A percentile compares a stretch with the other conserved stretches of the same genome.
These are phyloP conservation scores for Viola pubescens DNA, from an alignment of 441 rosid species.

Conservation along the genomic window DNA sequence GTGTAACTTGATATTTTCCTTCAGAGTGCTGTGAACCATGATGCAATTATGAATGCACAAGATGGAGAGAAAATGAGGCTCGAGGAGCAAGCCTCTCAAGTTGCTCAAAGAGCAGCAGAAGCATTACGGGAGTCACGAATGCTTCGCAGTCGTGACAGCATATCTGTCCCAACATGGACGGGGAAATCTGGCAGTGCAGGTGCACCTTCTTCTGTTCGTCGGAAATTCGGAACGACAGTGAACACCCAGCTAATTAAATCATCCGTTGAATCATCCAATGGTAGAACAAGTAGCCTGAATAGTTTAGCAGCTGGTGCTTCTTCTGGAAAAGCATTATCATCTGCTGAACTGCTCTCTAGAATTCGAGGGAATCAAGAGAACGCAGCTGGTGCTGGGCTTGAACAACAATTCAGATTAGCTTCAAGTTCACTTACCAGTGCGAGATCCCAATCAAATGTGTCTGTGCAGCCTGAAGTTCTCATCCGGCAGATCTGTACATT, in stretches of 20 bases:
- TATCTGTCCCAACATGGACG: conserved; percentile 92
- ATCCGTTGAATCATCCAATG: conserved; percentile 32
- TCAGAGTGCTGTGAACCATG: conserved; percentile 92
- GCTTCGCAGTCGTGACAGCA: conserved; percentile 62
- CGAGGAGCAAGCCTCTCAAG: conserved; percentile 85
- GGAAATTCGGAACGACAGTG: conserved; percentile 66
- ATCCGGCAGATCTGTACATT: conserved; percentile 78
- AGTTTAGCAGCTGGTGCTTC: conserved; percentile 64
- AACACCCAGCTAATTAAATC: conserved; percentile 42
- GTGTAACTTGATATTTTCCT: conserved; percentile 1
- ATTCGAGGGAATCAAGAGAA: conserved; percentile 69
- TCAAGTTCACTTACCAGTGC: conserved; percentile 32
- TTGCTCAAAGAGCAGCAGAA: conserved; percentile 89
- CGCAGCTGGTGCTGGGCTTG: conserved; percentile 61
- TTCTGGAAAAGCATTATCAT: conserved; percentile 79
- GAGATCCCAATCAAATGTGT: conserved; percentile 25
- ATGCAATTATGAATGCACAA: conserved; percentile 62
- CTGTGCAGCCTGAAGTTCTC: conserved; percentile 72
- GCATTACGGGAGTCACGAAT: conserved; percentile 82
- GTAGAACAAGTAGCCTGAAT: conserved; percentile 26
- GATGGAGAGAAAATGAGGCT: conserved; percentile 76
- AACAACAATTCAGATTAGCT: conserved; percentile 28
- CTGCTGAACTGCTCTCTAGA: conserved; percentile 69
- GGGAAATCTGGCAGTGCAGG: conserved; percentile 91
- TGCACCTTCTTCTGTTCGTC: conserved; percentile 63